Percentiles rank a stretch among this genome's conserved stretches.
These are phyloP conservation scores for Penicillium alfredii DNA, from an alignment of 495 filamentous ascomycete species.

Conservation along the genomic window DNA sequence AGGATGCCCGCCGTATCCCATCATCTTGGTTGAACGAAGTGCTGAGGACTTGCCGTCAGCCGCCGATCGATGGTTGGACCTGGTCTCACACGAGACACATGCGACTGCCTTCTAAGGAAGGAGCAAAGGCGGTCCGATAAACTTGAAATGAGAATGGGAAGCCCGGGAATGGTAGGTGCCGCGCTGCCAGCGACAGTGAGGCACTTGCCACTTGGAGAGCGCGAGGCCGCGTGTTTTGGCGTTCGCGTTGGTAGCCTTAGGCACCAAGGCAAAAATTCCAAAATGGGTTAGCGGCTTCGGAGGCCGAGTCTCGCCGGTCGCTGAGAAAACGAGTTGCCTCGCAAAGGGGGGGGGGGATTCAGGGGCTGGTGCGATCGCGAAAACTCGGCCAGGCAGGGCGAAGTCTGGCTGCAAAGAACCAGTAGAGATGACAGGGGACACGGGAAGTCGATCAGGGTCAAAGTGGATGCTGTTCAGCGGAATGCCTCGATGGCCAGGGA, in stretches of 20 bases:
- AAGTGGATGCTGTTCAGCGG: slow-evolving; percentile 25
- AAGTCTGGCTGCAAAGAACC: slow-evolving; percentile 1
- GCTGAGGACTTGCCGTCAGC: slow-evolving; percentile 14
- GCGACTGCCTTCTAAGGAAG: slow-evolving; percentile 5
- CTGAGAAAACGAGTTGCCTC: slow-evolving; percentile 16
- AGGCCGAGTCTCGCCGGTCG: slow-evolving; percentile 18
- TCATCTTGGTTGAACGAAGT: slow-evolving; percentile 18
- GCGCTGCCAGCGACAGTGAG: background rate
- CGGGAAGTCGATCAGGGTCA: slow-evolving; percentile 15
- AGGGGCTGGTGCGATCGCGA: slow-evolving; percentile 13
- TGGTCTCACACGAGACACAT: slow-evolving; percentile 11
- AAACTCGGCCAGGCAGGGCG: slow-evolving; percentile 2
- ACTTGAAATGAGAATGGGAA: too few relatives aligned
- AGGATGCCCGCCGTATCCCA: slow-evolving; percentile 31
- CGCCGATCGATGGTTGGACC: slow-evolving; percentile 5
- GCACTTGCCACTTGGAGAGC: background rate
- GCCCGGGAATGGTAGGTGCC: too few relatives aligned
- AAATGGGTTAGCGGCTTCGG: slow-evolving; percentile 26
- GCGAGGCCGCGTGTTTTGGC: background rate
- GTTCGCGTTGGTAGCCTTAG: background rate
- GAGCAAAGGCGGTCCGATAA: background rate
- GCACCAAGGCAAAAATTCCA: slow-evolving; percentile 6
- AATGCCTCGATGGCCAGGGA: slow-evolving; percentile 21
- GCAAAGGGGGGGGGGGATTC: slow-evolving; percentile 17
- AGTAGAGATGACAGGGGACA: slow-evolving; percentile 6